Percentiles rank a stretch among this genome's conserved stretches.
Conservation (phyloP, 345 rosid genomes). For the Salix purpurea region DNA sequence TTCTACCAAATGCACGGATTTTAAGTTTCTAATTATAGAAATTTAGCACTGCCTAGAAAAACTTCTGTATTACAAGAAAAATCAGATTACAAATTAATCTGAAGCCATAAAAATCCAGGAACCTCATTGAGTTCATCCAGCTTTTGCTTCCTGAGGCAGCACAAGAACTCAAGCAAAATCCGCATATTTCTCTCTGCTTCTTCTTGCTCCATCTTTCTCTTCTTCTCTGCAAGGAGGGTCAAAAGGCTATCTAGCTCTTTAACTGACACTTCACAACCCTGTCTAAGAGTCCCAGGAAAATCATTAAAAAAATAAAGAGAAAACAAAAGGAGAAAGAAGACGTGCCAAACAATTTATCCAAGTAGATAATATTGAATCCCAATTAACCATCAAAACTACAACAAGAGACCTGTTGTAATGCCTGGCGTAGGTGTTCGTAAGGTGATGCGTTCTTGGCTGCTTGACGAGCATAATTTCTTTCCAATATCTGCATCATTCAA, state of each 20-base stretch:
- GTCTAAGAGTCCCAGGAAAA: slow-evolving; percentile 29
- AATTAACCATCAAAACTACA: background rate
- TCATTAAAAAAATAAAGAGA: background rate
- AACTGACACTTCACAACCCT: slow-evolving; percentile 43
- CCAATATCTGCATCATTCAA: slow-evolving; percentile 52
- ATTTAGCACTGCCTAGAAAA: too few relatives aligned
- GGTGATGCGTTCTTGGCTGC: slow-evolving; percentile 66
- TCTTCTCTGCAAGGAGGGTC: slow-evolving; percentile 35
- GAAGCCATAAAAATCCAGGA: background rate
- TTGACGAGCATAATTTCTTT: slow-evolving; percentile 69
- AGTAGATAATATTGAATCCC: background rate
- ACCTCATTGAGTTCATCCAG: slow-evolving; percentile 43
- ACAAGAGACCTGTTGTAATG: slow-evolving; percentile 61
- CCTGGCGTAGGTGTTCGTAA: slow-evolving; percentile 56
- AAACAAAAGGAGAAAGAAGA: background rate
- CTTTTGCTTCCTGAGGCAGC: slow-evolving; percentile 35
- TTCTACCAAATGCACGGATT: too few relatives aligned
- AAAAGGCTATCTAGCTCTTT: slow-evolving; percentile 39
- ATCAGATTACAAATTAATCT: too few relatives aligned
- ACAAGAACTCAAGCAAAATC: slow-evolving; percentile 39
- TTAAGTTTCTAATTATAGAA: too few relatives aligned
- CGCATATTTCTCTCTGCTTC: slow-evolving; percentile 41
- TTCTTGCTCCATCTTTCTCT: slow-evolving; percentile 36
- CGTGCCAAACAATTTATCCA: background rate
- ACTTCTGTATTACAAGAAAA: too few relatives aligned